Percentiles rank a stretch among this genome's conserved stretches.
Conservation (phyloP, 2,329 filamentous ascomycete species). For the Helotiales sp. region DNA sequence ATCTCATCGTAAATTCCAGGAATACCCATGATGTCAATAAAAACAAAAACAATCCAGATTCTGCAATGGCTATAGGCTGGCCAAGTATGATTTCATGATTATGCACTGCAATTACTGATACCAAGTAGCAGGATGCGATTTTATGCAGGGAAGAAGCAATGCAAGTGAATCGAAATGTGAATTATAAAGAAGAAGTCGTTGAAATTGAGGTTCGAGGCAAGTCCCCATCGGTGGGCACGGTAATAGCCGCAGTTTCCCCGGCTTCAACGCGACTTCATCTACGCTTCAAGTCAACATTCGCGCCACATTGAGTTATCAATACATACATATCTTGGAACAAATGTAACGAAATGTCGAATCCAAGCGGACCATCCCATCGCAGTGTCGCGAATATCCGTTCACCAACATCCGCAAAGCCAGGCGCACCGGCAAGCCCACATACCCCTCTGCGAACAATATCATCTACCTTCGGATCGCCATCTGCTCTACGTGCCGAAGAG, state of each 20-base stretch:
- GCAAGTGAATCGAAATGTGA: slow-evolving; percentile 9
- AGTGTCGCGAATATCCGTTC: slow-evolving; percentile 62
- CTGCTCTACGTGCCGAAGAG: slow-evolving; percentile 74
- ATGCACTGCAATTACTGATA: slow-evolving; percentile 14
- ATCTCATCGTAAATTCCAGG: slow-evolving; percentile 92
- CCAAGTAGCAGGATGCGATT: not conserved
- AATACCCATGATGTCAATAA: slow-evolving; percentile 61
- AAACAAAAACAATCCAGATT: not conserved
- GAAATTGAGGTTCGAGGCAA: not conserved
- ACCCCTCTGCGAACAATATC: slow-evolving; percentile 61
- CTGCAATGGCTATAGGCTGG: not conserved
- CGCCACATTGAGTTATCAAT: not conserved
- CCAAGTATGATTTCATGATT: slow-evolving; percentile 4
- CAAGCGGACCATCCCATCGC: slow-evolving; percentile 56
- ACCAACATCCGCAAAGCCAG: slow-evolving; percentile 25
- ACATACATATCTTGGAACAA: not conserved
- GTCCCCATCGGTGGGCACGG: not conserved
- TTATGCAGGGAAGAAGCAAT: slow-evolving; percentile 1
- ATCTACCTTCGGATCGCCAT: slow-evolving; percentile 62
- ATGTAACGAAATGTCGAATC: slow-evolving; percentile 36
- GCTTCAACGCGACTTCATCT: not conserved
- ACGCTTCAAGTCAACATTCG: not conserved
- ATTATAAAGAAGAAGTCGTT: not conserved
- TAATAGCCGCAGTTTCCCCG: slow-evolving; percentile 8
- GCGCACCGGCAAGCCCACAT: slow-evolving; percentile 57